Conservation (phyloP, 345 rosid genomes). For the Gossypium turneri region DNA sequence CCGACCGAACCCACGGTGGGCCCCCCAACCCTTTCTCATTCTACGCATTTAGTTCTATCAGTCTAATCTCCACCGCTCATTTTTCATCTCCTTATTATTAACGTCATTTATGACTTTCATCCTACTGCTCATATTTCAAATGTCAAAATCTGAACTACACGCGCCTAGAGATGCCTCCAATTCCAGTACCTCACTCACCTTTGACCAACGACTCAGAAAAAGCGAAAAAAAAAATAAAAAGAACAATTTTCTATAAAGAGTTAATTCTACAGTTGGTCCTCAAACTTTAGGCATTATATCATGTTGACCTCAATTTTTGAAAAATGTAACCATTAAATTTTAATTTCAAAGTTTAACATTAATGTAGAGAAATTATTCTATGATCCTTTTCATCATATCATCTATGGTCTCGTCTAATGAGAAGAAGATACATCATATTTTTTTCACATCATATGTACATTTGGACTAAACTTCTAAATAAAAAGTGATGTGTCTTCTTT, state of each 20-base stretch:
- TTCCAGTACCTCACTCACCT: slow-evolving; percentile 12
- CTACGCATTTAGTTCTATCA: slow-evolving; percentile 13
- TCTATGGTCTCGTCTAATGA: too few species aligned
- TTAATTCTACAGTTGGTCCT: neutral
- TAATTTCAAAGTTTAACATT: too few species aligned
- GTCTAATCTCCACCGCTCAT: slow-evolving; percentile 13
- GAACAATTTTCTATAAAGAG: neutral
- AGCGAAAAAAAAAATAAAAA: neutral
- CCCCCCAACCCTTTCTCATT: slow-evolving; percentile 17
- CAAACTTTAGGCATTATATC: neutral
- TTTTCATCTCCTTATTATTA: neutral
- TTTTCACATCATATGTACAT: too few species aligned
- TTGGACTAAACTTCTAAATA: too few species aligned
- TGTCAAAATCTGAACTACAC: neutral
- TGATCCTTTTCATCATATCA: too few species aligned
- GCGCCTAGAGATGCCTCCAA: slow-evolving; percentile 10
- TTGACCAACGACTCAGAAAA: slow-evolving; percentile 41
- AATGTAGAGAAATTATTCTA: too few species aligned
- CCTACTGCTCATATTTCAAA: neutral
- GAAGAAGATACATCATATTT: too few species aligned
- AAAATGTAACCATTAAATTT: too few species aligned
- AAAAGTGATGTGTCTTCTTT: too few species aligned
- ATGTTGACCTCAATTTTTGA: neutral
- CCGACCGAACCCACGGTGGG: slow-evolving; percentile 25
- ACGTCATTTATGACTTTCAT: slow-evolving; percentile 14